Base-by-base conservation (phyloP, 768 basidiomycete genomes). In the Floccularia luteovirens region DNA sequence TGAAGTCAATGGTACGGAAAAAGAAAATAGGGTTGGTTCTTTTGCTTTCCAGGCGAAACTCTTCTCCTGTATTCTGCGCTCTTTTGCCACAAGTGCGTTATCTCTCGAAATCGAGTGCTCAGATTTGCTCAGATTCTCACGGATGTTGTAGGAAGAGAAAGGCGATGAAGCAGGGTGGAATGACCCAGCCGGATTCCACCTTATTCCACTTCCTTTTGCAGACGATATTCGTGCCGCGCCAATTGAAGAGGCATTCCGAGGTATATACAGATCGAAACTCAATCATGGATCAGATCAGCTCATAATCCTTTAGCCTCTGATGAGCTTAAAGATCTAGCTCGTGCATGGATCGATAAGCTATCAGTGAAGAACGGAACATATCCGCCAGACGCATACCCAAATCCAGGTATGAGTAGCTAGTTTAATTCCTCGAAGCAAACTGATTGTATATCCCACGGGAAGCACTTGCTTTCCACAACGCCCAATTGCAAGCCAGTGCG, bases 171-270 rank as follows among this genome's bases (percentile, higher is more conserved):
- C 70, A 7, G 89, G 87, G 5, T 85, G 79, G 69, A 79, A 75
- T 38, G 81, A 86, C 30, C 90, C 96, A 24, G 79, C 88, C 1
- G 96, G 96, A 4, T 86, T 98, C 52, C 92, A 98, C 58, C 67
- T 98, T 37, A 83, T 97, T 43, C 84, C 85, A 12, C 58, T 97
- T n/a, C 93, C 94, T 0, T 99, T 87, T 56, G 85, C 88, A 3
- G 96, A 99, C 54, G 96, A 99, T 51, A 84, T 98, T 36, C 79
- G 96, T 35, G 69, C 71, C 14, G 85, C 86, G 4, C 81, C 85
- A 2, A 60, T 91, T 8, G 75, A 80, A 14, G 68, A 76, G 40
- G 80, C 70, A 5, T 65, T 71, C 48, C 70, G 72, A 68, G 83
- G 90, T 79, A 60, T 21, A 10, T 36, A 21, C 20, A 25, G 31